Base-by-base conservation (phyloP, 306 rosid genomes). In the Pueraria montana region DNA sequence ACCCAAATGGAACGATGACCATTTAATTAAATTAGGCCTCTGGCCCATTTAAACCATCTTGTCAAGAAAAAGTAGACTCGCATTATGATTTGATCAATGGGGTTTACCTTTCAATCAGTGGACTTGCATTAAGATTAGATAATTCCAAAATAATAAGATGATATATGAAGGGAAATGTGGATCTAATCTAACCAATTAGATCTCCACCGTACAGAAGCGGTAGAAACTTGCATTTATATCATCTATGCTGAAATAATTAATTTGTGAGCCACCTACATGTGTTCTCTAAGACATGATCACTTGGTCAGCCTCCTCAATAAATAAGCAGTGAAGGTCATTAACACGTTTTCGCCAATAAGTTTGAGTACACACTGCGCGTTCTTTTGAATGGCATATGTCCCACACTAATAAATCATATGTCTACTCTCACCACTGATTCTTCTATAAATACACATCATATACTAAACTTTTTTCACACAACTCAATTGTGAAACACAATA, bases 281-380 rank as follows among this genome's bases (percentile, higher is more conserved):
- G 36, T 77, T 75, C 74, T 58, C 10, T 6, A 2, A 80, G 59
- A 53, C 70, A 56, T 32, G 23, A 50, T 50, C 58, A 5, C 26
- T 53, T 18, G 42, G 59, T 53, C 66, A 45, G 69, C 20, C 55
- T 50, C 21, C 32, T 45, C 71, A 83, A 49, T 42, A 20, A 32
- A 62, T 62, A 43, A 8, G 48, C 6, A 71, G 50, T 75, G 36
- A 14, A 45, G 20, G 40, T 82, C 38, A 62, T 14, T 26, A 49
- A 69, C 79, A 80, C 75, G 71, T 8, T 68, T 74, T 82, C 62
- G 58, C 72, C 52, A 4, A 76, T 58, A 71, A 53, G 61, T 49
- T 64, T 49, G 72, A 81, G 69, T 34, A 55, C 90, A 82, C 18
- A 48, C 66, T 80, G 78, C 86, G 84, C 68, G 91, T 52, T 77